Evolutionary conservation across 805 yeast genomes (phyloP), one percentile per base, ranked within the genome.

Genomic region (Scheffersomyces coipomensis): DNA sequence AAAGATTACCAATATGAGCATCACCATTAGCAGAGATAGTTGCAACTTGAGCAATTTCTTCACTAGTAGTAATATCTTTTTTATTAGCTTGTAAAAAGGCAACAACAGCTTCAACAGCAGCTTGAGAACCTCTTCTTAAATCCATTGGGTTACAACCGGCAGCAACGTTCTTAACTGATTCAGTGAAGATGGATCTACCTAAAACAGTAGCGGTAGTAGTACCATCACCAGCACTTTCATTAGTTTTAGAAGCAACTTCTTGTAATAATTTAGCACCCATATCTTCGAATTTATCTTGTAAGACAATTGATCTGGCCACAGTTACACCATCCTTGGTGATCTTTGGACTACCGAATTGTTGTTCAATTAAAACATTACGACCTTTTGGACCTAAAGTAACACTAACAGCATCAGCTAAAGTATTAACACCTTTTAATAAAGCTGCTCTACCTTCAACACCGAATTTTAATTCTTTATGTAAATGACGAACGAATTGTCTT

Each of bases 121-220:
- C 85, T 74, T 90, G 97, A 34, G 96, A 81, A 56, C 99, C 99
- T 63, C 93, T 83, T 79, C 98, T 87, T 61, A 91, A 78, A 58
- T 91, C 98, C 93, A 89, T 90, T 55, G 99, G 98, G 75, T 91
- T 93, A 71, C 97, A 90, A 45, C 99, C 99, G 41, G 98, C 97
- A 46, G 98, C 97, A 33, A 93, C 99, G 59, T 88, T 88, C 77
- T 88, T 89, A 45, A 91, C 95, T 22, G 95, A 80, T 70, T 93
- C 97, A 44, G 96, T 83, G 74, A 91, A 88, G 53, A 91, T 91
- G 42, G 96, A 85, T 67, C 96, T 86, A 52, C 97, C 98, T 53
- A 91, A 76, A 39, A 91, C 95, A 35, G 98, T 93, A 53, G 98
- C 97, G 33, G 96, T 85, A 27, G 99, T 91, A 49, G 99, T 91